Evolutionary conservation across 257 asterid species (phyloP), one percentile per base, ranked within the genome.

Genomic region (Rauvolfia tetraphylla): DNA sequence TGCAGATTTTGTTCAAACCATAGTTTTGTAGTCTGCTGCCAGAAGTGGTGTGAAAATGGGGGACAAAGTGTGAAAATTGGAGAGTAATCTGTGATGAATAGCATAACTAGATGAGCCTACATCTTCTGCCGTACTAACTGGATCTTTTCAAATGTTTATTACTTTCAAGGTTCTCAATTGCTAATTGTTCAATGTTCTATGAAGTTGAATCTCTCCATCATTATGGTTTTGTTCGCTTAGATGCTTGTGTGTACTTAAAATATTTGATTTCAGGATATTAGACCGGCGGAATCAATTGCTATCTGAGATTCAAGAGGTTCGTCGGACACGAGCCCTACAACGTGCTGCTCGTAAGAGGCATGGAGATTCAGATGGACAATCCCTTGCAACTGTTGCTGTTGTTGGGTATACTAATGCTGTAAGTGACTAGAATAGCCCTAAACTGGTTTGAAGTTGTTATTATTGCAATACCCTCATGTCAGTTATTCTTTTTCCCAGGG

Each of bases 381-480:
- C 86, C 75, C 86, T 87, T 79, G 87, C 90, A 67, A 95, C 97
- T 23, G 90, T 95, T 83, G 99, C 97, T 84, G 85, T 95, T 66
- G 98, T 95, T 82, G 99, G 99, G 77, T 95, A 95, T 81, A 95
- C 99, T 69, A 95, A 93, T 90, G 97, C 99, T 82, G 99, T 95
- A 86, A 79, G 94, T 85, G 76, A 73, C 72, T 79, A 61, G 9
- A 81, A 77, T 72, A 71, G 31, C 23, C 65, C 58, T 75, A 39
- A 33, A 49, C 79, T 41, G 10, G 81, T 76, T 74, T 79, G 51
- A 46, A 41, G 57, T 56, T 79, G 77, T 72, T 77, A 51, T 70
- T 42, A 38, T 22, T 74, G 74, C 41, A 38, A 48, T 78, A 72
- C 59, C 68, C 46, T 63, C 23, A 81, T 70, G 49, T 73, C 71